Base-by-base conservation (phyloP, 2,329 filamentous ascomycete genomes). In the Ophiostoma australiae region DNA sequence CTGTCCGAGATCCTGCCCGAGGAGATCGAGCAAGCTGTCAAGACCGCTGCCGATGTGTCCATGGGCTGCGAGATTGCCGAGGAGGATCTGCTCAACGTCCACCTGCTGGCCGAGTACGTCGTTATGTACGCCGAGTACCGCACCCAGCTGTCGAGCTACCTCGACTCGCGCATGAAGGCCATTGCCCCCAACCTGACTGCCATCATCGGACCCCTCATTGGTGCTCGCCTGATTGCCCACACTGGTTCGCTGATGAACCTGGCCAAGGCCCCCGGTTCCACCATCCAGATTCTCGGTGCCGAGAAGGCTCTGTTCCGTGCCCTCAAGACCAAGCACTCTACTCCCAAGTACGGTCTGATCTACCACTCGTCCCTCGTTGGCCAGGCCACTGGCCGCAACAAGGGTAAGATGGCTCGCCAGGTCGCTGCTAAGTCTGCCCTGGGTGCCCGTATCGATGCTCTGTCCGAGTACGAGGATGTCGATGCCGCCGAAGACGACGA, bases 251-350 rank as follows among this genome's bases (percentile, higher is more conserved):
- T 99, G 76, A 91, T 96, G 86, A 97, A 91, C 84, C 87, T 99
- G 69, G 93, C 95, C 80, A 98, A 98, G 87, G 91, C 91, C 76
- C 93, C 95, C 73, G 93, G 92, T 82, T 95, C 91, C 77, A 99
- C 95, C 74, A 93, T 99, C 75, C 95, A 99, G 85, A 97, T 99
- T 78, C 89, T 98, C 71, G 95, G 95, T 84, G 95, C 95, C 73
- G 95, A 99, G 84, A 99, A 99, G 87, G 95, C 95, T 8, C 89
- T 99, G 65, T 99, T 99, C 90, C 90, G 95, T 78, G 95, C 95
- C 27, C 86, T 99, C 74, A 99, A 99, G 88, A 99, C 95, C 68
- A 98, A 99, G 87, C 94, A 98, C 81, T 93, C 97, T 79, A 99
- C 95, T 55, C 95, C 95, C 79, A 99, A 98, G 83, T 99, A 98